Evolutionary conservation across 257 asterid species (phyloP), one percentile per base, ranked within the genome.

Genomic region (Coffea canephora): DNA sequence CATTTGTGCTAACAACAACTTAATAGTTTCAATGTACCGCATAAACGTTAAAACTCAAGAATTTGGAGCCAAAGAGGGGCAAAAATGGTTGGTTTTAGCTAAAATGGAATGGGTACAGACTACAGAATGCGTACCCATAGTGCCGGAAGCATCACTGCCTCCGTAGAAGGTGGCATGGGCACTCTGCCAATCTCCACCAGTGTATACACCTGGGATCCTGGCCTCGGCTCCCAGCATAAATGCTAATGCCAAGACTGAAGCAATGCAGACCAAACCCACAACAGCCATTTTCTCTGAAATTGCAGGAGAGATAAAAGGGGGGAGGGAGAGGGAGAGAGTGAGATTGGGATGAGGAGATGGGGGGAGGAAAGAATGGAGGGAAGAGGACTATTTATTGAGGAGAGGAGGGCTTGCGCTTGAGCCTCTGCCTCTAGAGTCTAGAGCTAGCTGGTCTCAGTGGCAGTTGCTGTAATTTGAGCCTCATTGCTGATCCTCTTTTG

Each of bases 111-210:
- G n/a, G 68, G 13, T 31, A 1, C 2, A 8, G 13, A 31, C 34
- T 31, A 31, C 34, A 48, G 52, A 48, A 48, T 74, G 49, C 84
- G 9, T 86, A 93, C 97, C 97, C 97, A 93, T 93, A 9, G 97
- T 93, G 74, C 97, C 97, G 78, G 97, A 93, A 78, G 97, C 97
- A 74, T 91, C 95, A 74, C 95, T 89, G 52, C 97, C 97, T 4
- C 97, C 97, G 77, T 93, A 93, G 87, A 93, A 93, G 19, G 97
- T 93, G 75, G 97, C 97, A 82, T 93, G 97, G 69, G 97, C 97
- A 52, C 74, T 73, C 75, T 90, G 84, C 97, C 97, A 91, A 0
- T 76, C 81, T n/a, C 91, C 94, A 62, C 94, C 95, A 72, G 72
- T 16, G 87, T 89, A 93, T 19, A 84, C 90, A 1, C 97, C 97